Percentiles rank a stretch among this genome's conserved stretches.
Evolutionary conservation across 2,329 filamentous ascomycete genomes (phyloP).

Genomic region (Apiospora phragmitis): DNA sequence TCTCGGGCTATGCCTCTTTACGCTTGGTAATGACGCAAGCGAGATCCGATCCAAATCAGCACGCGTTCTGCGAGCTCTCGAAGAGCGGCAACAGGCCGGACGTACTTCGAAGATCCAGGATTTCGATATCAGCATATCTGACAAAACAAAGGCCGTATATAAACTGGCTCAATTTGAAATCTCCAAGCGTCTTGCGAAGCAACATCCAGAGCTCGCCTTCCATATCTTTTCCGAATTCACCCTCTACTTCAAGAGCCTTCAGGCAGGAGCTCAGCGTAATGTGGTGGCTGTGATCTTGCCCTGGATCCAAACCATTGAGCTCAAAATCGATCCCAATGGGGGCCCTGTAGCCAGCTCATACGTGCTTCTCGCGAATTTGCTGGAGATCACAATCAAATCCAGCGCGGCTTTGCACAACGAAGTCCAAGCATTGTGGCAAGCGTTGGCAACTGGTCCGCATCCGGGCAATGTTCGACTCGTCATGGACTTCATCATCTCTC

Average conservation of each 20-base stretch:
- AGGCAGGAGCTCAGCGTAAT: slow-evolving; percentile 82
- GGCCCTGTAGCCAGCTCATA: slow-evolving; percentile 90
- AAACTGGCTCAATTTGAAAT: slow-evolving; percentile 97
- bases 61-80: slow-evolving; percentile 75
- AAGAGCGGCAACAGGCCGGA: slow-evolving; percentile 72
- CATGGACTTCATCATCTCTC: slow-evolving; percentile 91
- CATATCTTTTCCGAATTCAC: slow-evolving; percentile 96
- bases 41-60: slow-evolving; percentile 88
- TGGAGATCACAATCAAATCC: slow-evolving; percentile 94
- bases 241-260: slow-evolving; percentile 84
- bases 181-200: slow-evolving; percentile 83
- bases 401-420: slow-evolving; percentile 90
- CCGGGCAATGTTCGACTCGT: slow-evolving; percentile 92
- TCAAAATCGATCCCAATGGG: slow-evolving; percentile 88
- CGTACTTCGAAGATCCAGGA: slow-evolving; percentile 90
- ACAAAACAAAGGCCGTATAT: slow-evolving; percentile 97
- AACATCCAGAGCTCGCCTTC: slow-evolving; percentile 87
- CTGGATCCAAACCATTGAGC: slow-evolving; percentile 93
- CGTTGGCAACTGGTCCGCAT: slow-evolving; percentile 87
- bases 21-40: slow-evolving; percentile 86
- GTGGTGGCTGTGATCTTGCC: slow-evolving; percentile 92
- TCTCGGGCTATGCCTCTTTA: slow-evolving; percentile 85
- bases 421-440: slow-evolving; percentile 96
- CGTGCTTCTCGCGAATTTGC: slow-evolving; percentile 89
- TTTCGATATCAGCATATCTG: slow-evolving; percentile 96